Base-by-base conservation (phyloP, 2,329 filamentous ascomycete species). In the Ophiostoma populinum region DNA sequence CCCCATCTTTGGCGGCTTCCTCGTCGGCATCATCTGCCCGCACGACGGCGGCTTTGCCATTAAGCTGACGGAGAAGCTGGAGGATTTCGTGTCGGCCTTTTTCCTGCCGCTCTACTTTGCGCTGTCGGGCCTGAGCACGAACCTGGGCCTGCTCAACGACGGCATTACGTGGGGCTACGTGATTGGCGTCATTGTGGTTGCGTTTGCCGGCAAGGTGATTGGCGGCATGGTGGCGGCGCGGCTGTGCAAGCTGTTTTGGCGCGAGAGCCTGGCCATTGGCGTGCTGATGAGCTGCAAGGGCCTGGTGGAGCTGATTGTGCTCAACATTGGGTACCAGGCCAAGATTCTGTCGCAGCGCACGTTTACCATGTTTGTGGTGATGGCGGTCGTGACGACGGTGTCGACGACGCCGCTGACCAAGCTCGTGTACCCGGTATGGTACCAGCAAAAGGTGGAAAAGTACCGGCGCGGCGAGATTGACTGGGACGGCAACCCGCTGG, bases 261-360 rank as follows among this genome's bases (percentile, higher is more conserved):
- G 86, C 40, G 87, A 95, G 53, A 86, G 80, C 38, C 70, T 92
- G 21, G 73, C 82, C 1, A 90, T 95, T 45, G 87, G 87, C 11
- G 73, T 77, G 12, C 57, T 94, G 47, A 95, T 95, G 87, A 92
- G 82, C 56, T 95, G 87, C 55, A 95, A 95, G 55, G 87, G 87
- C 47, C 63, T 95, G 8, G 86, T 94, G 1, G 86, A 94, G 53
- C 61, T 95, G 35, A 94, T 95, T 52, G 86, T 94, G n/a, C 54
- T 26, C 7, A 73, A 72, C 45, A 70, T 95, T 46, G 83, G 85
- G 29, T 63, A 86, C 3, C 75, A 87, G 58, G 83, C 85, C 15
- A 73, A 71, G 24, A 92, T 92, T 41, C 62, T 93, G 13, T 86
- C 79, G 39, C 67, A 65, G 0, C 64, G 80, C 12, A 92, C 83